phyloP scores from a whole-genome alignment of 352 stramenopile species.

The Pythium scleroteichum region DNA sequence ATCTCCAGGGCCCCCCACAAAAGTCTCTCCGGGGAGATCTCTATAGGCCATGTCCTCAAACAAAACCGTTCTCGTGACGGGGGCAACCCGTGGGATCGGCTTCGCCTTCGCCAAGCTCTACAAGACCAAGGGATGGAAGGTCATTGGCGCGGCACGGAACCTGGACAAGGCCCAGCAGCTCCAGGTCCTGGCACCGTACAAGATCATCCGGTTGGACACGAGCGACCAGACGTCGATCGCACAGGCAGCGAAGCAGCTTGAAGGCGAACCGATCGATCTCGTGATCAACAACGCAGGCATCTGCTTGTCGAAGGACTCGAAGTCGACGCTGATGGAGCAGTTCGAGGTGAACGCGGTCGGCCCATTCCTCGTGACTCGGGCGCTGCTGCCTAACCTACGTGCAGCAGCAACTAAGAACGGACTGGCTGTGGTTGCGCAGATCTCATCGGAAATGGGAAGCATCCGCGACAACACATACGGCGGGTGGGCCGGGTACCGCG shows the following conservation, averaged over 20 bases:
- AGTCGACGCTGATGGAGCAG: conserved; percentile 53
- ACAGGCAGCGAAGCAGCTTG: conserved; percentile 34
- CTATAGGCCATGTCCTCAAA: conserved; percentile 52
- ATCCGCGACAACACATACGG: background rate
- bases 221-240: conserved; percentile 54
- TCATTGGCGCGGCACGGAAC: conserved; percentile 31
- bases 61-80: conserved; percentile 19
- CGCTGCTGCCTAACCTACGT: conserved; percentile 53
- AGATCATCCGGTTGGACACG: conserved; percentile 56
- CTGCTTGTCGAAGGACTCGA: conserved; percentile 41
- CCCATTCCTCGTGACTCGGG: conserved; percentile 57
- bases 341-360: conserved; percentile 77
- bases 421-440: conserved; percentile 34
- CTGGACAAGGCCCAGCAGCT: conserved; percentile 37
- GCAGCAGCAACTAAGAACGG: conserved; percentile 40
- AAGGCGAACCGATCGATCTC: conserved; percentile 47
- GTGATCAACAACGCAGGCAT: conserved; percentile 80
- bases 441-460: conserved; percentile 9
- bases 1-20: too few relatives aligned
- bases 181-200: conserved; percentile 39
- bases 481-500: background rate
- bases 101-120: conserved; percentile 48
- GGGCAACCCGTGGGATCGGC: conserved; percentile 54
- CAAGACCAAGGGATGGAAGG: conserved; percentile 22
- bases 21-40: too few relatives aligned